Conservation (phyloP, 371 early-diverging fungal species). For the Mucor mucedo region DNA sequence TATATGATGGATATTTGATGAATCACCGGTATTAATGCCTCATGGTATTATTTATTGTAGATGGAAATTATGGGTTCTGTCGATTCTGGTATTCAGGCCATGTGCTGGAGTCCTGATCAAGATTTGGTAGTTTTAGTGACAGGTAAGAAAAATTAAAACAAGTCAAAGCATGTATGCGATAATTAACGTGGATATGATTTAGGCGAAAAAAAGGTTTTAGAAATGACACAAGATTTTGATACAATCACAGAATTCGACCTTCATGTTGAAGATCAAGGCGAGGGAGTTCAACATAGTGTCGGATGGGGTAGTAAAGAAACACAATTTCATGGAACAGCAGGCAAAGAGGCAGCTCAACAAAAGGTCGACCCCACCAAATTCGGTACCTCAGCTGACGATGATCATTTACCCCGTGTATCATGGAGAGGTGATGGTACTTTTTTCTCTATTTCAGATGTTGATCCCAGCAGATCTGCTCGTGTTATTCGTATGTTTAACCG, state of each 20-base stretch:
- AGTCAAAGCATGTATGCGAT: neutral
- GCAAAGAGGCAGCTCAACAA: constrained; percentile 77
- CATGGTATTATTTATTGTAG: constrained; percentile 26
- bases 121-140: constrained; percentile 86
- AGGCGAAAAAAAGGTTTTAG: constrained; percentile 77
- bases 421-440: constrained; percentile 94
- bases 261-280: constrained; percentile 69
- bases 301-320: constrained; percentile 98
- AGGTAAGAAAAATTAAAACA: constrained; percentile 38
- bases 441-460: constrained; percentile 76
- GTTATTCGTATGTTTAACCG: constrained; percentile 84
- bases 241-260: constrained; percentile 81
- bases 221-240: constrained; percentile 94
- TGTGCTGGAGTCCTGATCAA: constrained; percentile 93
- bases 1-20: neutral
- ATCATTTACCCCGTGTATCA: constrained; percentile 71
- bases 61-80: constrained; percentile 76
- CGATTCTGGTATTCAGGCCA: constrained; percentile 79
- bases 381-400: constrained; percentile 77
- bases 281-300: constrained; percentile 79
- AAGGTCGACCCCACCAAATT: constrained; percentile 59
- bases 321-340: constrained; percentile 94
- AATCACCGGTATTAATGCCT: neutral
- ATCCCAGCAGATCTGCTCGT: constrained; percentile 60
- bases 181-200: constrained; percentile 6